Conservation (phyloP, 2,329 filamentous ascomycete species). For the Cordyceps militaris region DNA sequence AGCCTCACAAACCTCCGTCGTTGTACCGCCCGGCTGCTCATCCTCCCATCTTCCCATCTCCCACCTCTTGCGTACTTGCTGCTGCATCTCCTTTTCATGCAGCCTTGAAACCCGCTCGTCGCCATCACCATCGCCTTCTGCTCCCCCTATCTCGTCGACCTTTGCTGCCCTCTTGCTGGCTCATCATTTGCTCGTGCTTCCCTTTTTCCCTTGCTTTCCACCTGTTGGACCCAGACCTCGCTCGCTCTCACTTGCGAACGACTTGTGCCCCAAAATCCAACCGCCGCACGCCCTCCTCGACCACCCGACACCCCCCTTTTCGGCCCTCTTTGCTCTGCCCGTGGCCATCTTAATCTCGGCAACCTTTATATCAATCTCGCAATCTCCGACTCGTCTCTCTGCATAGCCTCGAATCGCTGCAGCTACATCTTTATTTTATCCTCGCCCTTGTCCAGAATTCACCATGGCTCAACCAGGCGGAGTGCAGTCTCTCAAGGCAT, state of each 20-base stretch:
- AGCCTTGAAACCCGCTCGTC: slow-evolving; percentile 9
- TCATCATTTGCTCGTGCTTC: background rate
- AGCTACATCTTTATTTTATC: background rate
- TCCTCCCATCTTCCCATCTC: background rate
- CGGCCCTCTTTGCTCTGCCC: background rate
- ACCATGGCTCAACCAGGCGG: slow-evolving; percentile 74
- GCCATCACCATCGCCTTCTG: background rate
- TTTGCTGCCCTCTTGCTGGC: background rate
- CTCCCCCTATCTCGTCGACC: background rate
- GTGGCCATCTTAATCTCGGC: background rate
- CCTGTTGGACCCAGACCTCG: background rate
- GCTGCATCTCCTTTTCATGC: slow-evolving; percentile 5
- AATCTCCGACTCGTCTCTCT: background rate
- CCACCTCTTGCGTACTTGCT: slow-evolving; percentile 1
- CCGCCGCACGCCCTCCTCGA: background rate
- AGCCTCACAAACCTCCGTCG: background rate
- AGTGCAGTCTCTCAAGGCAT: slow-evolving; percentile 87
- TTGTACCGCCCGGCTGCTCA: background rate
- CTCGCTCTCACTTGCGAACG: background rate
- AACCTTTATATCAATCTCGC: background rate
- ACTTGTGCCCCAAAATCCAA: background rate
- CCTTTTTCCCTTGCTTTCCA: background rate
- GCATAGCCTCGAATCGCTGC: background rate
- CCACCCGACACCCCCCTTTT: background rate
- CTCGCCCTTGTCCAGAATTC: slow-evolving; percentile 12